Evolutionary conservation across 257 asterid genomes (phyloP).

Genomic region (Solanum lycopersicoides): DNA sequence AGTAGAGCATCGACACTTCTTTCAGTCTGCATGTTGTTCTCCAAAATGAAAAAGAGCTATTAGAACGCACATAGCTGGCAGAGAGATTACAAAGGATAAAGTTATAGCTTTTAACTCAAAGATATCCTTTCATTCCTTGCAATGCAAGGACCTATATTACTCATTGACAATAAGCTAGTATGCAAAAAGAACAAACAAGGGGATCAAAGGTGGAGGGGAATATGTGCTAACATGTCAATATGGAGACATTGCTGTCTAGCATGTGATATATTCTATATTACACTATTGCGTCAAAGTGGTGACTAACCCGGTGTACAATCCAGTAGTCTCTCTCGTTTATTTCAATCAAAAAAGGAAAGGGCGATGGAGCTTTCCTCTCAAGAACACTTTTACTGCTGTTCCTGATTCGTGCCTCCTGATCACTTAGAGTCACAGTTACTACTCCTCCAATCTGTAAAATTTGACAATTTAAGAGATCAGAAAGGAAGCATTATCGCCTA

Average conservation of each 20-base stretch:
- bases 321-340: constrained; percentile 61
- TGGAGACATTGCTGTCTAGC: not conserved
- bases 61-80: not conserved
- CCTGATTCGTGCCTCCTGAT: constrained; percentile 49
- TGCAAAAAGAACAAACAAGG: not conserved
- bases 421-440: constrained; percentile 40
- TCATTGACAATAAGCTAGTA: not conserved
- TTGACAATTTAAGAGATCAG: not conserved
- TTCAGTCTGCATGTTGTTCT: constrained; percentile 29
- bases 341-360: constrained; percentile 75
- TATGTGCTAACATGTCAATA: not conserved
- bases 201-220: not conserved
- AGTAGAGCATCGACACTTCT: constrained; percentile 67
- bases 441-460: constrained; percentile 65
- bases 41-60: not conserved
- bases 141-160: not conserved
- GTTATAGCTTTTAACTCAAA: not conserved
- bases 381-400: constrained; percentile 48
- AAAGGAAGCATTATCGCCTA: not conserved
- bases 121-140: not conserved
- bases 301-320: constrained; percentile 69
- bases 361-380: constrained; percentile 54
- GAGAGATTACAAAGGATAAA: not conserved
- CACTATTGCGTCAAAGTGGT: not conserved
- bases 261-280: not conserved